Base-by-base conservation (phyloP, 1,139 yeast species). In the Yueomyces sp. region DNA sequence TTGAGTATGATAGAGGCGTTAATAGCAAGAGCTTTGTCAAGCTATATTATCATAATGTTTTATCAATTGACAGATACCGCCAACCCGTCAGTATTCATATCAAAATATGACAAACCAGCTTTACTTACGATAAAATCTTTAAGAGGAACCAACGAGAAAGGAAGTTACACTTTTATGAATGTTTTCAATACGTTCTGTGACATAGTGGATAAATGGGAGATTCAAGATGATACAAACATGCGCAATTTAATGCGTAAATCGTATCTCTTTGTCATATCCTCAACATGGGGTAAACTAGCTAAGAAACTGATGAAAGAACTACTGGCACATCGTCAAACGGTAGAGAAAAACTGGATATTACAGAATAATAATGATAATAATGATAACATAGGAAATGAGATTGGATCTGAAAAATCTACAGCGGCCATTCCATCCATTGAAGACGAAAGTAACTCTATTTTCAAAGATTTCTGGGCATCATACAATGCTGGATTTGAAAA, bases 311-410 rank as follows among this genome's bases (percentile, higher is more conserved):
- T 42, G 4, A 26, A 4, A 11, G 32, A 33, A 33, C 34, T 42
- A 27, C 36, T 8, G 28, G 32, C 28, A 7, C 26, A 27, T 11
- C 39, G 44, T 31, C n/a, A 3, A 7, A 36, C 36, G 25, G 25
- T 36, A 3, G 41, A 42, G 28, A 36, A 28, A 27, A 29, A 33
- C 12, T 42, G 44, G 44, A 33, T 36, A n/a, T 5, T 19, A 4
- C 19, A 11, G n/a, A 42, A 42, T 32, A 19, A 19, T 19, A 19
- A 19, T 19, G 19, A 19, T 19, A 19, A 19, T 19, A 19, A 19
- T 19, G 19, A 19, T 19, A 19, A 19, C 19, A 19, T 19, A 19
- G 19, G 19, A 19, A 19, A 19, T 19, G 19, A 19, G 19, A 19
- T 19, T 19, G 19, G 19, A 19, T 19, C 19, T 19, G 19, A 19